Base-by-base conservation (phyloP, 1,284 basidiomycete genomes). In the Polyporus tsugae region DNA sequence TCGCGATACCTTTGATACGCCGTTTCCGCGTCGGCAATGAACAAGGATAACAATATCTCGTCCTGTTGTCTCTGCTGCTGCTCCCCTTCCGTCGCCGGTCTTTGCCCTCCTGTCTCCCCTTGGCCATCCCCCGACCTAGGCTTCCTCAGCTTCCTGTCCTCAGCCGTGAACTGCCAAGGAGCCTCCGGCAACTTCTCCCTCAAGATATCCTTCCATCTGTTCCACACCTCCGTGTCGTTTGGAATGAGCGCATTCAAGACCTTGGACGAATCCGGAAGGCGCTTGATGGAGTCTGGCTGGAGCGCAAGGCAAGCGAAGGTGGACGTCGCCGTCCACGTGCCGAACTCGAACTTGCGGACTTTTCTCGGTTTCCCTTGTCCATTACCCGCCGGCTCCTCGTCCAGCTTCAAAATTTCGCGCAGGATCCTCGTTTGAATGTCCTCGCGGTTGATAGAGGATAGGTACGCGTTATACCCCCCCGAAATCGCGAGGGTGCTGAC, bases 171-270 rank as follows among this genome's bases (percentile, higher is more conserved):
- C 2, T 2, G 1, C 41, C 69, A 22, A 2, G 5, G 6, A 7
- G 64, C n/a, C 6, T 22, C 9, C 3, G 33, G 49, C 6, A 70
- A 52, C 66, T 60, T 70, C 2, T 46, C 15, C 13, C 42, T 57
- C 36, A 73, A 29, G 17, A 60, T 19, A 25, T 46, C 58, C 72
- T 68, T 71, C 72, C 72, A 73, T n/a, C 57, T 57, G 46, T 64
- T n/a, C 72, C 72, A 73, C n/a, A 70, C 70, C 5, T 65, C 52
- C 11, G 72, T 73, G 53, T 73, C 72, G 39, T 71, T 73, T 2
- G 70, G 70, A 13, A 73, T 65, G 36, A 71, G 64, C 33, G 68
- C 66, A 55, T 70, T 64, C 7, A 73, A 41, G 29, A 71, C 41
- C 60, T 73, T 71, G 29, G 52, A 55, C 29, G 33, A 19, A 57